Evolutionary conservation across 2,329 filamentous ascomycete species (phyloP), one percentile per base, ranked within the genome.

Genomic region (Xylaria digitata): DNA sequence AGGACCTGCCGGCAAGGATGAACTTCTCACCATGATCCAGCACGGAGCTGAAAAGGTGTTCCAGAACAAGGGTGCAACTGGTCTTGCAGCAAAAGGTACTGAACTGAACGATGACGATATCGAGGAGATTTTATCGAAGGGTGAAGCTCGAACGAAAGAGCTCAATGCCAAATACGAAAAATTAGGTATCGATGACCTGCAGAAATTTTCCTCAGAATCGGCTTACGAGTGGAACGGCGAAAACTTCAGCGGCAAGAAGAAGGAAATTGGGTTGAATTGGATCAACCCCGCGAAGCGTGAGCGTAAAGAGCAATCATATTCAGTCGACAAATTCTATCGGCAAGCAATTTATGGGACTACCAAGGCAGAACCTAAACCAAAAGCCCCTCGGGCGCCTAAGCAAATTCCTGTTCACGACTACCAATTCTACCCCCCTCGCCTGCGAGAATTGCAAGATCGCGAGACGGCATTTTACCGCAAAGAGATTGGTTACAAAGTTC

Each of bases 191-290:
- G 96, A 99, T 78, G 96, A 99, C 73, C 82, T 99, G 49, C 96
- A 99, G 78, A 98, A 98, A 77, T 99, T 99, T 80, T 96, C 92
- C 0, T 97, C 95, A 0, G 96, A 99, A 75, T 97, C 93, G 61
- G 94, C 96, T 0, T 99, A 99, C 75, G 96, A 98, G 77, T 99
- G 96, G 96, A 99, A 99, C 71, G 96, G 96, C 53, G 91, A 98
- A 81, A 95, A 95, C 75, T 99, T 99, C 78, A 92, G 94, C 60
- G 92, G 92, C 65, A 88, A 90, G 77, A 96, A 96, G 82, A 97
- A 96, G 79, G 93, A 97, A 56, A 93, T 97, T 70, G 93, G 93
- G 55, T 87, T 97, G 71, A 94, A 85, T 76, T 99, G 96, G 96
- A 99, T 99, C 82, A 97, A 99, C 75, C 96, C 96, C 1, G 90